A percentile compares a stretch with the other conserved stretches of the same genome.
These are phyloP conservation scores for Primulina tabacum DNA, from an alignment of 257 asterid species.

Conservation along the genomic window DNA sequence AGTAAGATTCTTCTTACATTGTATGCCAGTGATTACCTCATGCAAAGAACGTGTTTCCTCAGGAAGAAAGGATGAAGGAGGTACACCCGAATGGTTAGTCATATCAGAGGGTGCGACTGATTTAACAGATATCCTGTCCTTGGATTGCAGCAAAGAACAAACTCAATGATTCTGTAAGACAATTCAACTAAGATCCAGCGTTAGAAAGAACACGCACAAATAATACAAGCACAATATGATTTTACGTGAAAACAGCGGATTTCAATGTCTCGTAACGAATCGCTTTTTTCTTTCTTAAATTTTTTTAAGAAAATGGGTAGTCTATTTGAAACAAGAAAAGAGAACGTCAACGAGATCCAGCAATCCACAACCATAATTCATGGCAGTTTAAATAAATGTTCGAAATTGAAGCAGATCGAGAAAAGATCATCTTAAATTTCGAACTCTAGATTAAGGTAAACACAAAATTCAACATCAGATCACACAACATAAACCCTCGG, in stretches of 20 bases:
- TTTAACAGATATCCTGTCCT: constrained; percentile 28
- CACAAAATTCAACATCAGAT: constrained; percentile 35
- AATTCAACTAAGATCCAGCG: constrained; percentile 27
- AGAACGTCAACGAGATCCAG: constrained; percentile 14
- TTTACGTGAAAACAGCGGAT: constrained; percentile 39
- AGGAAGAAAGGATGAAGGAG: constrained; percentile 72
- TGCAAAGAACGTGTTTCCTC: constrained; percentile 57
- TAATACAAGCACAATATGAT: constrained; percentile 26
- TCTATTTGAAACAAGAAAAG: constrained; percentile 10
- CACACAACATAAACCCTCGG: constrained; percentile 30
- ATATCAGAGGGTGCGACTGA: constrained; percentile 43
- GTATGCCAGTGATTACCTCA: constrained; percentile 47
- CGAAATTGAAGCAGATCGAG: constrained; percentile 31
- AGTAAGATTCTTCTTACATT: constrained; percentile 3
- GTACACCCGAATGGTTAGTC: constrained; percentile 56
- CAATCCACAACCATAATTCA: constrained; percentile 19
- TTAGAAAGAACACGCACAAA: constrained; percentile 38
- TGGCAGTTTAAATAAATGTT: neutral
- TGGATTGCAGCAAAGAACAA: constrained; percentile 33
- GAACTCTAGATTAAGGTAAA: constrained; percentile 17
- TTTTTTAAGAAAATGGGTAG: constrained; percentile 18
- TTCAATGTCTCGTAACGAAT: constrained; percentile 37
- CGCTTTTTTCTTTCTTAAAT: constrained; percentile 21
- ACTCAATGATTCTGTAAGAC: constrained; percentile 26
- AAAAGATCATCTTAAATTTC: constrained; percentile 28